Conservation (phyloP, 2,329 filamentous ascomycete genomes). For the Penicillium palitans region DNA sequence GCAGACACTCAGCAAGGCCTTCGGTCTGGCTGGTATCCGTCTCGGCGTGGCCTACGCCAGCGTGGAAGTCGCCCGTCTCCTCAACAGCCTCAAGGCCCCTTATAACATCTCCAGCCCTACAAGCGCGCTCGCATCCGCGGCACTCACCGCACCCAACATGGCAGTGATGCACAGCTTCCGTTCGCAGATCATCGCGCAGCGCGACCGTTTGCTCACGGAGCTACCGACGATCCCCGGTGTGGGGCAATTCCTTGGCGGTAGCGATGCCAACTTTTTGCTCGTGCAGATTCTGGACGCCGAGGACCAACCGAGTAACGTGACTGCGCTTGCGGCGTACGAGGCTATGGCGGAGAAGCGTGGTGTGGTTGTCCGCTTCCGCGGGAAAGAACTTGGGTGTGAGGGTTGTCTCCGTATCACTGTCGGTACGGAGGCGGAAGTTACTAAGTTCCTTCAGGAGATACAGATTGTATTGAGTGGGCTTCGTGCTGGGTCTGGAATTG, state of each 20-base stretch:
- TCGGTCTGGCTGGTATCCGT: conserved; percentile 90
- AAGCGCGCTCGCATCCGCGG: conserved; percentile 73
- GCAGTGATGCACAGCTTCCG: conserved; percentile 70
- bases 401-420: conserved; percentile 91
- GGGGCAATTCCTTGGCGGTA: conserved; percentile 77
- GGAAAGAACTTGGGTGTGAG: conserved; percentile 84
- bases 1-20: conserved; percentile 98
- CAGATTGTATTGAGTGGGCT: conserved; percentile 52
- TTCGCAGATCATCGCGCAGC: conserved; percentile 70
- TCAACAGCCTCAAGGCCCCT: conserved; percentile 93
- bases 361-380: conserved; percentile 90
- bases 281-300: conserved; percentile 78
- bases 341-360: conserved; percentile 79
- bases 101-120: conserved; percentile 94
- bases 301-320: conserved; percentile 73
- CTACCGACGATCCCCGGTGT: conserved; percentile 75
- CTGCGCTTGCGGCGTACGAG: conserved; percentile 79
- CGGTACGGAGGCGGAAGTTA: conserved; percentile 84
- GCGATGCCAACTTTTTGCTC: conserved; percentile 82
- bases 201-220: conserved; percentile 71
- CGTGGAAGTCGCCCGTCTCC: conserved; percentile 69
- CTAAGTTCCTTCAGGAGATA: conserved; percentile 72
- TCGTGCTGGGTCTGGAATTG: conserved; percentile 40
- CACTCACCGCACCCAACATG: conserved; percentile 67
- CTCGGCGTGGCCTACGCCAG: conserved; percentile 82